A percentile compares a stretch with the other conserved stretches of the same genome.
Evolutionary conservation across 331 rosid genomes (phyloP).

Genomic region (Telfairia occidentalis): DNA sequence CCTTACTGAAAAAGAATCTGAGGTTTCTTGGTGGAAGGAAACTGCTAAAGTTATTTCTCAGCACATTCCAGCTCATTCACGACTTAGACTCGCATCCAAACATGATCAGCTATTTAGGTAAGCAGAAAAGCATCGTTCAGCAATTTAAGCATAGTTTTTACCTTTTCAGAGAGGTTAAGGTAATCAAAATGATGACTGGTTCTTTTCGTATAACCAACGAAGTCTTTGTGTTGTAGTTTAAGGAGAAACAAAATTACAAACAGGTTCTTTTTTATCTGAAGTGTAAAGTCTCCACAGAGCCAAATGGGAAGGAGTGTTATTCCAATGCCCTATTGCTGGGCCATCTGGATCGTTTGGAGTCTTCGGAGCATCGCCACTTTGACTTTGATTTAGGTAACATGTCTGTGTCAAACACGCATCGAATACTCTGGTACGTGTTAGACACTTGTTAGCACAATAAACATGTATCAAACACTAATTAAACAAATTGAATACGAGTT

Average conservation of each 20-base stretch:
- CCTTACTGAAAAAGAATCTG: slow-evolving; percentile 50
- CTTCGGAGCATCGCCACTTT: too few relatives aligned
- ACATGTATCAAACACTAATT: too few relatives aligned
- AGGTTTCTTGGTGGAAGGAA: slow-evolving; percentile 76
- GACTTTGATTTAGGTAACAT: neutral
- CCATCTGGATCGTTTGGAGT: neutral
- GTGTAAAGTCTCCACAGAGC: neutral
- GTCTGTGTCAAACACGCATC: too few relatives aligned
- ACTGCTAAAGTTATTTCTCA: slow-evolving; percentile 35
- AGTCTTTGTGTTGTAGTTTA: neutral
- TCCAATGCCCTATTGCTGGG: neutral
- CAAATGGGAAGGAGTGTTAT: neutral
- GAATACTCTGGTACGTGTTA: too few relatives aligned
- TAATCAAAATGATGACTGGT: neutral
- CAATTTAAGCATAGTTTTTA: neutral
- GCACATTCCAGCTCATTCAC: slow-evolving; percentile 41
- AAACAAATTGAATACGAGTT: neutral
- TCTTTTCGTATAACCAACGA: neutral
- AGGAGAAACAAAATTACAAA: too few relatives aligned
- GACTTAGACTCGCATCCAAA: slow-evolving; percentile 33
- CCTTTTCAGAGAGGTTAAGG: neutral
- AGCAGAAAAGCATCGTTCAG: slow-evolving; percentile 20
- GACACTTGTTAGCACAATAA: too few relatives aligned
- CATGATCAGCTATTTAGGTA: slow-evolving; percentile 30
- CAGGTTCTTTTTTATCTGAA: too few relatives aligned